These are phyloP conservation scores for Gossypium armourianum DNA, from an alignment of 441 rosid genomes.

Conservation along the genomic window DNA sequence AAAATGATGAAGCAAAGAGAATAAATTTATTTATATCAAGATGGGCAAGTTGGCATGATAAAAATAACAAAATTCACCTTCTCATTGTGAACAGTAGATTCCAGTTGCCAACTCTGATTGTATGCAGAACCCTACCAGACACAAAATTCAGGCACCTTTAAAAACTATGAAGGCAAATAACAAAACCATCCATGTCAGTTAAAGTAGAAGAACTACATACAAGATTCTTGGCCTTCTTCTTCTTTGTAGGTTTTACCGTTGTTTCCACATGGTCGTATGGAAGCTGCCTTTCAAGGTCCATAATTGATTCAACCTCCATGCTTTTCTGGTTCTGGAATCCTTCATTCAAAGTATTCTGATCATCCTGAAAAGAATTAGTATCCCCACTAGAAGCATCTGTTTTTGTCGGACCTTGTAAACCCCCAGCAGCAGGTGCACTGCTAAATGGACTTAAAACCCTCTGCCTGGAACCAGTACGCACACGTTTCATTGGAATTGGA, in stretches of 20 bases:
- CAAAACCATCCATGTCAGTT: conserved; percentile 7
- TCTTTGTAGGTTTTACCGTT: conserved; percentile 65
- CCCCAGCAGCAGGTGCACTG: conserved; percentile 46
- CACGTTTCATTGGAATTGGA: conserved; percentile 73
- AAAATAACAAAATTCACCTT: conserved; percentile 41
- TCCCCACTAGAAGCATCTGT: conserved; percentile 97
- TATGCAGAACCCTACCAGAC: conserved; percentile 61
- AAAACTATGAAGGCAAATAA: conserved; percentile 17
- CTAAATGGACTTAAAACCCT: conserved; percentile 56
- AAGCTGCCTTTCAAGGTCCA: conserved; percentile 61
- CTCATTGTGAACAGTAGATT: conserved; percentile 48
- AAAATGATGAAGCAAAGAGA: not conserved
- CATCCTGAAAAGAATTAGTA: conserved; percentile 90
- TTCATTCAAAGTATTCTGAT: conserved; percentile 70
- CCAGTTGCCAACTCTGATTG: conserved; percentile 73
- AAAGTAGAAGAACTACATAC: conserved; percentile 33
- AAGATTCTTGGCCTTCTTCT: conserved; percentile 56
- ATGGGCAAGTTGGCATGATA: not conserved
- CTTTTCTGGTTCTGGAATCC: conserved; percentile 63
- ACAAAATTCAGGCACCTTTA: conserved; percentile 20
- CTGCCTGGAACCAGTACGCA: conserved; percentile 85
- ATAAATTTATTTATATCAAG: not conserved
- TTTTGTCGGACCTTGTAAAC: conserved; percentile 39
- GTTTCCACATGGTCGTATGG: conserved; percentile 68
- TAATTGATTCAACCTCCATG: conserved; percentile 73